phyloP scores from a whole-genome alignment of 2,329 filamentous ascomycete genomes.

The Ramularia endophylla region DNA sequence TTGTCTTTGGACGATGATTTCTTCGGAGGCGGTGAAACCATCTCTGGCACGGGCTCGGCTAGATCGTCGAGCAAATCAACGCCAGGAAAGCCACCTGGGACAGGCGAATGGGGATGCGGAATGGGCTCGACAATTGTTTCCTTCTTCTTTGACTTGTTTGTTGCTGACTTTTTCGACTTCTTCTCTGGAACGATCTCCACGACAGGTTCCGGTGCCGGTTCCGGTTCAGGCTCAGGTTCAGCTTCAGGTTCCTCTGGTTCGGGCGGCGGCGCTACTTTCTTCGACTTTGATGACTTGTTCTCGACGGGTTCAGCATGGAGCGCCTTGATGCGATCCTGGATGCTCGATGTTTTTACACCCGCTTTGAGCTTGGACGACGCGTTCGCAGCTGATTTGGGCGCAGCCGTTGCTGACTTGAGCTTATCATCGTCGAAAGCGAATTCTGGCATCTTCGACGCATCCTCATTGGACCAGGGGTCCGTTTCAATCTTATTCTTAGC shows the following conservation, averaged over 20 bases:
- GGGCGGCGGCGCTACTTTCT: constrained; percentile 29
- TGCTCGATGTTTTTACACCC: constrained; percentile 38
- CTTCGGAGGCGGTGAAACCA: constrained; percentile 16
- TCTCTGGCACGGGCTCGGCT: constrained; percentile 17
- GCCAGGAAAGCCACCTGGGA: constrained; percentile 43
- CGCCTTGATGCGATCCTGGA: constrained; percentile 50
- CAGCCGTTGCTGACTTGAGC: constrained; percentile 32
- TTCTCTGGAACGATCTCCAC: constrained; percentile 20
- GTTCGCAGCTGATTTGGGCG: constrained; percentile 38
- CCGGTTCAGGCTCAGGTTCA: constrained; percentile 19
- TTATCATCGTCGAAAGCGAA: constrained; percentile 36
- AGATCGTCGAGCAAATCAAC: constrained; percentile 35
- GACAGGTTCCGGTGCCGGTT: constrained; percentile 28
- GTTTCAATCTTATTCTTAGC: constrained; percentile 39
- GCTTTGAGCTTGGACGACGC: constrained; percentile 37
- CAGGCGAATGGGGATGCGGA: constrained; percentile 27
- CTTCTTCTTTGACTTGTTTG: constrained; percentile 17
- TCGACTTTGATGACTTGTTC: constrained; percentile 31
- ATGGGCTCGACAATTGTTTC: constrained; percentile 16
- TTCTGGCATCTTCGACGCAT: constrained; percentile 41
- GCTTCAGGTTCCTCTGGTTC: constrained; percentile 19
- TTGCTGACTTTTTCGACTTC: constrained; percentile 19
- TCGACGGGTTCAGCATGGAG: constrained; percentile 35
- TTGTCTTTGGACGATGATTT: constrained; percentile 20
- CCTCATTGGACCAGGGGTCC: constrained; percentile 38